Conservation (phyloP, 2,329 filamentous ascomycete species). For the Pseudogymnoascus sp. region DNA sequence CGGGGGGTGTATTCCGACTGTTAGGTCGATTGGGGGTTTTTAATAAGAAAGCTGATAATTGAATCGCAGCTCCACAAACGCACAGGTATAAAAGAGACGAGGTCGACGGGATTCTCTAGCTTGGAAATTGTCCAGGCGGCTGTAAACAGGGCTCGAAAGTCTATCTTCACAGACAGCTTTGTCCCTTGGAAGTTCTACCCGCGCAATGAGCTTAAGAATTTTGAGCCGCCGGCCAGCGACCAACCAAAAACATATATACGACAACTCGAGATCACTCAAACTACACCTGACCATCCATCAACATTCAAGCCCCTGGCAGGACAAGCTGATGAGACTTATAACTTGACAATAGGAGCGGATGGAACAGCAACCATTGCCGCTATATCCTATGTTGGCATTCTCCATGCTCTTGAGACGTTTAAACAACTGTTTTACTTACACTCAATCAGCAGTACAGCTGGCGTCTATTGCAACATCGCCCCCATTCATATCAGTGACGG, state of each 20-base stretch:
- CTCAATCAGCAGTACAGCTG: constrained; percentile 42
- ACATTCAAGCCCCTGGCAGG: constrained; percentile 56
- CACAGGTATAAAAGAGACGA: constrained; percentile 1
- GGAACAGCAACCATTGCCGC: constrained; percentile 59
- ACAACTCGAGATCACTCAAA: constrained; percentile 57
- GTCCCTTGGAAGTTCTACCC: constrained; percentile 73
- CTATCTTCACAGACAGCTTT: constrained; percentile 61
- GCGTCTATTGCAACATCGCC: constrained; percentile 60
- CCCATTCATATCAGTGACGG: constrained; percentile 66
- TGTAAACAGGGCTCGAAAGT: constrained; percentile 52
- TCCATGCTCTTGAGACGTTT: constrained; percentile 69
- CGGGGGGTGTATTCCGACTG: constrained; percentile 27
- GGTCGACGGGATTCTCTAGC: constrained; percentile 29
- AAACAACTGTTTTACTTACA: constrained; percentile 73
- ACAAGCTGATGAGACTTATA: constrained; percentile 70
- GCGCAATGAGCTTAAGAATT: constrained; percentile 48
- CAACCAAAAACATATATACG: constrained; percentile 44
- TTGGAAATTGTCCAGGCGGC: constrained; percentile 49
- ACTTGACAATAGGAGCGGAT: constrained; percentile 48
- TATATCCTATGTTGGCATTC: constrained; percentile 58
- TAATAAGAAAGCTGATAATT: constrained; percentile 23
- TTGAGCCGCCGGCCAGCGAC: constrained; percentile 50
- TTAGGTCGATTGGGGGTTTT: constrained; percentile 12
- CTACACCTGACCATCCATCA: constrained; percentile 42
- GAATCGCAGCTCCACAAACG: constrained; percentile 18